Conservation (phyloP, 176 grass and related monocot genomes). For the Dactylis glomerata region DNA sequence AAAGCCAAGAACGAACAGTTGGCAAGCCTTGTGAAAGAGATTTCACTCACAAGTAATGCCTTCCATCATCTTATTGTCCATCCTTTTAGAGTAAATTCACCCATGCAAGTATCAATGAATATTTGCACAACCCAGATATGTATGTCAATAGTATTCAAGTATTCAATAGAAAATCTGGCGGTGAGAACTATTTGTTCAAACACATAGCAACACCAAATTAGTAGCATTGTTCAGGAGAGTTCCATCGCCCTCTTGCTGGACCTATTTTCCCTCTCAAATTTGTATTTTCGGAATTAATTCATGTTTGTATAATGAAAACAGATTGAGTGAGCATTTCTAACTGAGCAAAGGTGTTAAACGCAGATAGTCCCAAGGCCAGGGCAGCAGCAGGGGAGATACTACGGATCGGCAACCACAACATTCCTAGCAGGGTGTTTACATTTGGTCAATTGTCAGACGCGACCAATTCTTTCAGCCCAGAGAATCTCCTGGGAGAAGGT, state of each 20-base stretch:
- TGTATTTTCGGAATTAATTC: neutral
- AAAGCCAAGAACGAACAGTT: slow-evolving; percentile 49
- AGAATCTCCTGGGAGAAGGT: slow-evolving; percentile 85
- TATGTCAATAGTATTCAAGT: neutral
- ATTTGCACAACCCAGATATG: neutral
- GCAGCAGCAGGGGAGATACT: slow-evolving; percentile 74
- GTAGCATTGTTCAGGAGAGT: neutral
- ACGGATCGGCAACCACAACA: slow-evolving; percentile 72
- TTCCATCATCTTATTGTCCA: neutral
- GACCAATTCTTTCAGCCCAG: slow-evolving; percentile 65
- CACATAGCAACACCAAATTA: neutral
- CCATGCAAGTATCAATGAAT: neutral
- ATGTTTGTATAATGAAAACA: neutral
- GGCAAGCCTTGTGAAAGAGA: slow-evolving; percentile 52
- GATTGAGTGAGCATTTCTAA: neutral
- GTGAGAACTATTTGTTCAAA: neutral
- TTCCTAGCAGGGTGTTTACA: slow-evolving; percentile 73
- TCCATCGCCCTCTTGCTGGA: neutral
- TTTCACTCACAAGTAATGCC: slow-evolving; percentile 67
- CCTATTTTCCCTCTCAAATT: neutral
- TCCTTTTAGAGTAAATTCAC: neutral
- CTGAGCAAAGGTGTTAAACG: neutral
- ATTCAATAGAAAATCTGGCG: neutral
- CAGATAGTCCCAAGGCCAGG: slow-evolving; percentile 64
- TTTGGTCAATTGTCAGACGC: slow-evolving; percentile 62